Evolutionary conservation across 441 rosid species (phyloP), one percentile per base, ranked within the genome.

Genomic region (Corymbia citriodora): DNA sequence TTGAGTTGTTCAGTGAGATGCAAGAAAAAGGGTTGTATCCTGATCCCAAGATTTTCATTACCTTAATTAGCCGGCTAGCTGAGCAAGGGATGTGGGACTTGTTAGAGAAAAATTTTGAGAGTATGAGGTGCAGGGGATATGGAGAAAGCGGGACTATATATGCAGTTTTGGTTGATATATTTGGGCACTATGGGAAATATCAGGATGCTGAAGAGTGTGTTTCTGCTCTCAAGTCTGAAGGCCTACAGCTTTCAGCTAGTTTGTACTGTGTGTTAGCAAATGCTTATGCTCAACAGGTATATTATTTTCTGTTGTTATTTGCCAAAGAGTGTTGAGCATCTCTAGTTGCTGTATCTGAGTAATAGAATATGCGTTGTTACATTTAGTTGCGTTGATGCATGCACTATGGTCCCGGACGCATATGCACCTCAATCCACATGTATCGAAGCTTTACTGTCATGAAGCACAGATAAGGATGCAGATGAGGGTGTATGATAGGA

Each of bases 231-330:
- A 94, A 92, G 91, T 92, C 94, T 21, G 94, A 95, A 92, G 96
- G 96, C 79, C 90, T 94, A 12, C 92, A 45, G 86, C 94, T 92
- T 92, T 93, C 98, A 3, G 92, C 93, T 52, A 93, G 92, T 91
- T 65, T 93, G 94, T 94, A 93, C 92, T 95, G 96, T 87, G 95
- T 94, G 81, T 91, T 96, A 90, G 96, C 98, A 53, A 95, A 95
- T 94, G 96, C 97, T 87, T 96, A 95, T 93, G 97, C 98, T 91
- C 96, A 95, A 91, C 97, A 94, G 98, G 97, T 96, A 87, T n/a
- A 17, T 89, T 48, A 40, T 70, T 40, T 89, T 11, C 40, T 55
- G 21, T 52, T 65, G 48, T 81, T 81, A 48, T 81, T 81, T 81
- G 53, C 86, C 31, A 4, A 45, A 79, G 31, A 81, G 54, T 3